Evolutionary conservation across 352 stramenopile species (phyloP).

Genomic region (Blastocystis sp.): DNA sequence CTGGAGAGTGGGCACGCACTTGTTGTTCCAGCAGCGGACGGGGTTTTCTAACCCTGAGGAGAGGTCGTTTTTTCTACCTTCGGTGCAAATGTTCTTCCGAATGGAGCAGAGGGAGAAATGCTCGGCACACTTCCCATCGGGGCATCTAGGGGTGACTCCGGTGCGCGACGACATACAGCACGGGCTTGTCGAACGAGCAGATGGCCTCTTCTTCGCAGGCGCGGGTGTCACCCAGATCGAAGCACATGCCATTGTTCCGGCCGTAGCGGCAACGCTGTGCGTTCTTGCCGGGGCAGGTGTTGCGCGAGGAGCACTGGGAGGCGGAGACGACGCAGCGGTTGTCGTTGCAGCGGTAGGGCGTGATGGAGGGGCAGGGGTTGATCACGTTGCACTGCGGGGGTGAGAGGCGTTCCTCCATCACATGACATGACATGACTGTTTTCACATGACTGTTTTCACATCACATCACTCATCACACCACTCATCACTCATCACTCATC

Average conservation of each 20-base stretch:
- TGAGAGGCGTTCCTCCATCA: no score
- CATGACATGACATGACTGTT: no score
- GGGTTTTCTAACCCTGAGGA: background rate
- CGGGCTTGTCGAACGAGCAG: conserved; percentile 1
- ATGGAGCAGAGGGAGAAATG: conserved; percentile 4
- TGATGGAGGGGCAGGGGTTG: background rate
- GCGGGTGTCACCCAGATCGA: background rate
- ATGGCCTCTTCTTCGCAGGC: conserved; percentile 30
- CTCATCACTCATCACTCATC: no score
- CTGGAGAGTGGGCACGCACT: conserved; percentile 9
- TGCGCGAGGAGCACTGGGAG: background rate
- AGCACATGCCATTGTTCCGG: conserved; percentile 33
- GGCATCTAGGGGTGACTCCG: background rate
- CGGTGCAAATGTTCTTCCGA: conserved; percentile 2
- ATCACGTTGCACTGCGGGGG: conserved; percentile 15
- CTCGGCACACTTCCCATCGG: conserved; percentile 39
- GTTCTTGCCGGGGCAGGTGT: conserved; percentile 2
- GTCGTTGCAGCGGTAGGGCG: conserved; percentile 46
- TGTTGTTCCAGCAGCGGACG: conserved; percentile 62
- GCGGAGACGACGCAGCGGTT: conserved; percentile 29
- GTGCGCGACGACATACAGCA: background rate
- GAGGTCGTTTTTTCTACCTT: background rate
- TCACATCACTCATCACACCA: background rate
- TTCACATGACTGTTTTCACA: no score
- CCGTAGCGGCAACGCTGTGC: conserved; percentile 39